These are phyloP conservation scores for Stylosanthes scabra DNA, from an alignment of 331 rosid species.

Conservation along the genomic window DNA sequence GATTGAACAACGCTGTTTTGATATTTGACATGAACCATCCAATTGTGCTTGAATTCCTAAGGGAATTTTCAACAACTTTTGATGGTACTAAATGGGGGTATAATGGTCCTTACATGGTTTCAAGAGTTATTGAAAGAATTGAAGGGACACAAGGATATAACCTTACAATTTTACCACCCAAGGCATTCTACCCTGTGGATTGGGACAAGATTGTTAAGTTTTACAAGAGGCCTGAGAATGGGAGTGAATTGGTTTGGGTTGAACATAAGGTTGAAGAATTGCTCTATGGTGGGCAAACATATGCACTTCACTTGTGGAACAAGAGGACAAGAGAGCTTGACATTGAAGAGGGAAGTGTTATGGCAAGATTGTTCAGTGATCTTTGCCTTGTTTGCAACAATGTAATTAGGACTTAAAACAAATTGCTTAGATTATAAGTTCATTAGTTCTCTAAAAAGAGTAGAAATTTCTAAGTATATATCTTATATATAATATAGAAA, in stretches of 20 bases:
- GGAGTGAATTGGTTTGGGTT: slow-evolving; percentile 44
- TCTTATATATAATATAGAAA: too few relatives aligned
- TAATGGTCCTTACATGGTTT: slow-evolving; percentile 72
- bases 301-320: slow-evolving; percentile 73
- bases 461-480: too few relatives aligned
- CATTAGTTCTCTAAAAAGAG: too few relatives aligned
- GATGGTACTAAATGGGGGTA: slow-evolving; percentile 72
- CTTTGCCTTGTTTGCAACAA: slow-evolving; percentile 53
- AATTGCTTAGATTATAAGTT: not conserved
- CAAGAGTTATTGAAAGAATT: slow-evolving; percentile 58
- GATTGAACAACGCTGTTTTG: slow-evolving; percentile 63
- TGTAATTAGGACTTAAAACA: not conserved
- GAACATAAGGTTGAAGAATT: slow-evolving; percentile 39
- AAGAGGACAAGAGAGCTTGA: slow-evolving; percentile 50
- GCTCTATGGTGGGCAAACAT: slow-evolving; percentile 33
- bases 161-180: slow-evolving; percentile 49
- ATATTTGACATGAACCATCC: slow-evolving; percentile 68
- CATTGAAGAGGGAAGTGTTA: slow-evolving; percentile 63
- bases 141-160: slow-evolving; percentile 46
- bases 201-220: slow-evolving; percentile 56
- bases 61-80: slow-evolving; percentile 62
- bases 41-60: slow-evolving; percentile 55
- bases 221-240: slow-evolving; percentile 47
- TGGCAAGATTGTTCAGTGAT: slow-evolving; percentile 53
- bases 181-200: slow-evolving; percentile 64